Percentiles rank a stretch among this genome's conserved stretches.
Evolutionary conservation across 1,284 basidiomycete species (phyloP).

Genomic region (Irpex lacteus): DNA sequence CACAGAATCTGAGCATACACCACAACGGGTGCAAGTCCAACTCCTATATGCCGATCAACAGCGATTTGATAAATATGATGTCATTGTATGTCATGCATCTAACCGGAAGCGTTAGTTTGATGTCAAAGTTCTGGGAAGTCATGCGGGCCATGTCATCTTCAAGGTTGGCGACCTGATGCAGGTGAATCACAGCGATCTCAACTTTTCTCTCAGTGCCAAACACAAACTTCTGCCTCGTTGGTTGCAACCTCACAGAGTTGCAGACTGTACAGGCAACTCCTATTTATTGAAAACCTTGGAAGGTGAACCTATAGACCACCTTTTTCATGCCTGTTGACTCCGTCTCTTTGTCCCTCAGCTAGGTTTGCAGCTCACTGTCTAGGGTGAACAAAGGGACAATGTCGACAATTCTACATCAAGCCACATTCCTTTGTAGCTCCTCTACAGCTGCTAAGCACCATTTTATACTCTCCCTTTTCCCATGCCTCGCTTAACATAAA

Average conservation of each 20-base stretch:
- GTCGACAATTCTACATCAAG: background rate
- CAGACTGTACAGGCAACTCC: constrained; percentile 18
- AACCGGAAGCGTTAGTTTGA: constrained; percentile 21
- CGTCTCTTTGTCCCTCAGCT: constrained; percentile 10
- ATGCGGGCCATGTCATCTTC: constrained; percentile 18
- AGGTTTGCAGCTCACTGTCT: constrained; percentile 6
- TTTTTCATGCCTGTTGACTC: constrained; percentile 21
- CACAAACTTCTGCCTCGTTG: constrained; percentile 25
- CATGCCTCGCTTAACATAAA: too few species aligned
- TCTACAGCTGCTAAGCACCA: too few species aligned
- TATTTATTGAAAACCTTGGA: constrained; percentile 22
- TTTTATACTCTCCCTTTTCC: too few species aligned
- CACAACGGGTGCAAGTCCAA: constrained; percentile 13
- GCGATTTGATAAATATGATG: constrained; percentile 26
- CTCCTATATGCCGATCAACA: constrained; percentile 29
- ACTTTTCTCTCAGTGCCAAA: constrained; percentile 18
- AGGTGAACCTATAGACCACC: constrained; percentile 9
- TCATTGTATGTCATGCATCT: constrained; percentile 16
- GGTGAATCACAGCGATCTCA: constrained; percentile 17
- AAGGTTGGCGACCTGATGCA: constrained; percentile 7
- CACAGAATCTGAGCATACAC: constrained; percentile 9
- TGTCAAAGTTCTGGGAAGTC: constrained; percentile 11
- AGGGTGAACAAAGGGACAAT: background rate
- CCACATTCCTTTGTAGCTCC: too few species aligned
- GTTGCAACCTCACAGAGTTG: constrained; percentile 22